Evolutionary conservation across 306 rosid species (phyloP), one percentile per base, ranked within the genome.

Genomic region (Ammopiptanthus mongolicus): DNA sequence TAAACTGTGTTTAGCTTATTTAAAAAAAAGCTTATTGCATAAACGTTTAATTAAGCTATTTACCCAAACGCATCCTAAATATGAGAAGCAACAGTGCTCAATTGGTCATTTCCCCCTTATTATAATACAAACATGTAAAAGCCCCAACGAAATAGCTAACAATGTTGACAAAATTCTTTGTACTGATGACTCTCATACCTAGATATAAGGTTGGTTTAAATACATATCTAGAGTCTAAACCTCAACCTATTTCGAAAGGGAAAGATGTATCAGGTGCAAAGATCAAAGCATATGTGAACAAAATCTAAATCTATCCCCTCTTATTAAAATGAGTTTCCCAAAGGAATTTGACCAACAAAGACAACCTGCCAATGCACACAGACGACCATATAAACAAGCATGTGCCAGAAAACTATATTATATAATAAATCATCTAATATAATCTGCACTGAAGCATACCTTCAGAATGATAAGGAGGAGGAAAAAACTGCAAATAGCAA

Each of bases 401-500:
- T 14, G 33, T 58, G 2, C 9, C 48, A 33, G 68, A 14, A 29
- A 14, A 15, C 29, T 17, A 57, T 56, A 33, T 46, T 3, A 70
- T 8, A 65, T 34, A 47, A n/a, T 57, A 13, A 23, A 25, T 33
- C 31, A 41, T 46, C 58, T 25, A 42, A 68, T 50, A 50, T 19
- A 71, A 65, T 71, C 29, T 64, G 74, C 31, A 7, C 36, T 1
- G 72, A 78, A 74, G 74, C 81, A 77, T 89, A 93, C 98, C 97
- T 88, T 93, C 82, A 21, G 69, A 65, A 62, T 89, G 93, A 86
- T 93, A 86, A 21, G 98, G 98, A 21, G 97, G 96, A 50, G 98
- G 93, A 13, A 93, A 93, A 84, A 91, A 89, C 76, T 93, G 96
- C 83, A 93, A 83, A 82, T 93, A 93, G 87, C 97, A 93, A 79